phyloP scores from a whole-genome alignment of 2,329 filamentous ascomycete species.

The Aspergillus proliferans region DNA sequence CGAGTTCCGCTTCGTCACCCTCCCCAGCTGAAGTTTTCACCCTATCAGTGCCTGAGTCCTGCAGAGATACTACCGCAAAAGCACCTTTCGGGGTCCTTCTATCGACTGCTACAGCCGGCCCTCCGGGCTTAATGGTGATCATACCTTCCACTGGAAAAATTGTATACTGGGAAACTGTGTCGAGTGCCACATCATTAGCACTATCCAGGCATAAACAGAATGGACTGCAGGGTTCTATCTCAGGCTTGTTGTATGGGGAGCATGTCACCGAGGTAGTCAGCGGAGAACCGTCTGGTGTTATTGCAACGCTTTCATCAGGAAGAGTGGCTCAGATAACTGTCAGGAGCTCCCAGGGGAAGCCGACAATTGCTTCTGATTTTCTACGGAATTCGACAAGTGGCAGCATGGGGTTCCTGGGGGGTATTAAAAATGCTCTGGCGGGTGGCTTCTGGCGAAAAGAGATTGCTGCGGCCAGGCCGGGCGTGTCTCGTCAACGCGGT shows the following conservation, averaged over 20 bases:
- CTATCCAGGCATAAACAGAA: constrained; percentile 75
- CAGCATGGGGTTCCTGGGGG: constrained; percentile 68
- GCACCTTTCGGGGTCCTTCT: constrained; percentile 80
- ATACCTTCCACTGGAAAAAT: constrained; percentile 79
- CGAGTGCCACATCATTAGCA: constrained; percentile 76
- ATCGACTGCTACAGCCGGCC: constrained; percentile 67
- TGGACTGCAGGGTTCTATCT: constrained; percentile 68
- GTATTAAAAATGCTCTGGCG: constrained; percentile 69
- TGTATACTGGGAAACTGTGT: constrained; percentile 92
- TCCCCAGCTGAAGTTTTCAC: constrained; percentile 59
- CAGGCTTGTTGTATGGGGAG: constrained; percentile 72
- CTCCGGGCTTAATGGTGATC: constrained; percentile 80
- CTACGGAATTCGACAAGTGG: constrained; percentile 56
- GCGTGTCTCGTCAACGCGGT: constrained; percentile 64
- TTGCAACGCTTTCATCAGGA: constrained; percentile 78
- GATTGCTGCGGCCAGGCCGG: constrained; percentile 72
- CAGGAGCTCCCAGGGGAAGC: constrained; percentile 79
- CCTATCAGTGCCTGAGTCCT: constrained; percentile 70
- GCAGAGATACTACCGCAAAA: constrained; percentile 60
- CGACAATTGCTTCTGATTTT: constrained; percentile 70
- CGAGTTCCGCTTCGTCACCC: constrained; percentile 32
- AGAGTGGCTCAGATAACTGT: constrained; percentile 80
- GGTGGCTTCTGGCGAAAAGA: constrained; percentile 66
- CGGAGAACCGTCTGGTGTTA: constrained; percentile 79
- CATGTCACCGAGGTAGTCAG: constrained; percentile 69